Base-by-base conservation (phyloP, 768 basidiomycete species). In the Lanmaoa rubissima region DNA sequence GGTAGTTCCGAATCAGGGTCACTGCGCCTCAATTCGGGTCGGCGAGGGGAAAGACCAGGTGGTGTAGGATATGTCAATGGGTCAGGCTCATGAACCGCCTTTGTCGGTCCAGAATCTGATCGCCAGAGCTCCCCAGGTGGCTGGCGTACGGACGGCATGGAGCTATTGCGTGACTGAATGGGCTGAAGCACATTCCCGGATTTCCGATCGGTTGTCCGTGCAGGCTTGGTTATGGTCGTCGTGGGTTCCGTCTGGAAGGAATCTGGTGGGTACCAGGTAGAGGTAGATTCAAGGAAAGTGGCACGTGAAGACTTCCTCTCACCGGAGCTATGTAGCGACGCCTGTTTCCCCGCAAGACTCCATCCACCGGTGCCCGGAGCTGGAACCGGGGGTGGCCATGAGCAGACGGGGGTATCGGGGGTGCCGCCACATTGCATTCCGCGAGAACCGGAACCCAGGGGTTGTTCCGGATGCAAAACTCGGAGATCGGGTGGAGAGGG, bases 301-400 rank as follows among this genome's bases (percentile, higher is more conserved):
- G 41, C 62, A 62, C 63, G 58, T 53, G 60, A 57, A 11, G 17
- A 14, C 5, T n/a, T 40, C 39, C 48, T 45, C 19, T 49, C 55
- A 32, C 59, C 55, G 21, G 50, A 21, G 55, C 60, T 50, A 49
- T 58, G 60, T 52, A 59, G 19, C 44, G 57, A 53, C 50, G 47
- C 9, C 10, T 39, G 50, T n/a, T 54, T 53, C 45, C 59, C 56
- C 40, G 10, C 40, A 45, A 38, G 46, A 53, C 24, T 32, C 56
- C 26, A 39, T 54, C 39, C 21, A 40, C 35, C 32, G 16, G 46
- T 24, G 38, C 41, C 48, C 43, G 17, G 21, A 36, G 48, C 34
- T 12, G 57, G 46, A 49, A 40, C 26, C 7, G 49, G 52, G 17
- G 68, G 66, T 19, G 66, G 70, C 72, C 72, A 69, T 42, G 64